These are phyloP conservation scores for Rhododendron ferrugineum DNA, from an alignment of 148 eudicot species.

Conservation along the genomic window DNA sequence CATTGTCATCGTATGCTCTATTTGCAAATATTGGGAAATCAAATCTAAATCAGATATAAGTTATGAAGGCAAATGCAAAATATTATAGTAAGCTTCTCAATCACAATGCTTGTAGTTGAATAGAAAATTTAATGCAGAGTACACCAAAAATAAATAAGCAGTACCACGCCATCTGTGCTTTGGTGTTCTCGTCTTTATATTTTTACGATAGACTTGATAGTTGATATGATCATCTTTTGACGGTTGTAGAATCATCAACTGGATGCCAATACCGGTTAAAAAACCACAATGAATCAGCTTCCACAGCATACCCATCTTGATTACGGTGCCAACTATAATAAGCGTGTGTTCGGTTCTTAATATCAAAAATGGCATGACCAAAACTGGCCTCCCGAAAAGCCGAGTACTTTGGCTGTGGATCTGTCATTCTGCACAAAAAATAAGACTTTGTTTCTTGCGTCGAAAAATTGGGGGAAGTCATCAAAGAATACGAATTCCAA, in stretches of 20 bases:
- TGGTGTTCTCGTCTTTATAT: background rate
- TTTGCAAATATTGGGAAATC: slow-evolving; percentile 2
- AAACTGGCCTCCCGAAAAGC: slow-evolving; percentile 46
- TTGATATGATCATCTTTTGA: background rate
- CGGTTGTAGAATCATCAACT: slow-evolving; percentile 14
- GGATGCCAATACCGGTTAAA: slow-evolving; percentile 26
- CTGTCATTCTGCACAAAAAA: slow-evolving; percentile 23
- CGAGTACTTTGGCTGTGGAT: slow-evolving; percentile 48
- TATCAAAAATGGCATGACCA: slow-evolving; percentile 36
- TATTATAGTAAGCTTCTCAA: background rate
- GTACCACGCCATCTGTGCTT: background rate
- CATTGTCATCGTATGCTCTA: background rate
- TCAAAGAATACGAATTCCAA: background rate
- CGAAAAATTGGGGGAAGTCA: background rate
- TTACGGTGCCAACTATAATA: slow-evolving; percentile 31
- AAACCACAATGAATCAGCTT: slow-evolving; percentile 38
- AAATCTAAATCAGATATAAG: background rate
- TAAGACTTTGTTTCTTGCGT: background rate
- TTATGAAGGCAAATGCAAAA: background rate
- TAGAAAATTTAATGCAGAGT: background rate
- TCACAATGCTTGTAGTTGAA: slow-evolving; percentile 2
- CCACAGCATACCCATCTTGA: slow-evolving; percentile 37
- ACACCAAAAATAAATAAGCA: background rate
- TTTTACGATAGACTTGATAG: too few relatives aligned
- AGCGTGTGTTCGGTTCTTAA: slow-evolving; percentile 44